Evolutionary conservation across 208 protist genomes (phyloP).

Genomic region (Crithidia sp.): DNA sequence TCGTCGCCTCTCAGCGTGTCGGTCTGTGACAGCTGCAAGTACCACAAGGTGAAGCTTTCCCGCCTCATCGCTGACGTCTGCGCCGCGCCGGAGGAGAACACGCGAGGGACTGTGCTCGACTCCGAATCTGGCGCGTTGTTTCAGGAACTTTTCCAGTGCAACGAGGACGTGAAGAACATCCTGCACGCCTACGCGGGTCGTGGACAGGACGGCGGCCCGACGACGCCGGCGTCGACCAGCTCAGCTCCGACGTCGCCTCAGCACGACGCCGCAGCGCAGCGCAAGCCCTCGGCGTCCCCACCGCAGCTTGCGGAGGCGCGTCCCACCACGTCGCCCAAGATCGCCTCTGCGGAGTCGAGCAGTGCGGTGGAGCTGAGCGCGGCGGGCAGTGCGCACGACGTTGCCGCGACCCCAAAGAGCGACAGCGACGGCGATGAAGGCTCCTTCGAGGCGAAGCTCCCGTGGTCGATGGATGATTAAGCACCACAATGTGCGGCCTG

Average conservation of each 20-base stretch:
- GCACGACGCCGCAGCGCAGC: not conserved
- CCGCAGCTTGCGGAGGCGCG: not conserved
- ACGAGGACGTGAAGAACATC: slow-evolving; percentile 31
- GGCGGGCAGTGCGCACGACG: not conserved
- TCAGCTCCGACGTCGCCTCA: slow-evolving; percentile 1
- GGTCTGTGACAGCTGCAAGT: slow-evolving; percentile 72
- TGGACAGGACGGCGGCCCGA: not conserved
- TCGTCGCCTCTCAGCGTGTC: slow-evolving; percentile 56
- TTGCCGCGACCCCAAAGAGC: not conserved
- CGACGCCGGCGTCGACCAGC: not conserved
- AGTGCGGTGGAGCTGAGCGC: slow-evolving; percentile 23
- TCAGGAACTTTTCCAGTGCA: slow-evolving; percentile 34
- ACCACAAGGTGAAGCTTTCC: slow-evolving; percentile 68
- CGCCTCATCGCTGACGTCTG: slow-evolving; percentile 45
- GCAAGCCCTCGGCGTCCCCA: not conserved
- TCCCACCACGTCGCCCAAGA: not conserved
- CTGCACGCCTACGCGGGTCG: slow-evolving; percentile 25
- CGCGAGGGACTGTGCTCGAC: slow-evolving; percentile 43
- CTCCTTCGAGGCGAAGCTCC: slow-evolving; percentile 56
- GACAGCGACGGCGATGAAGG: slow-evolving; percentile 23
- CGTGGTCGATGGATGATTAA: slow-evolving; percentile 46
- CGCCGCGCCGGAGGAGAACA: slow-evolving; percentile 33
- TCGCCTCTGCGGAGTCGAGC: not conserved
- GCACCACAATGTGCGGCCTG: not conserved
- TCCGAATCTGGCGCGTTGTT: slow-evolving; percentile 23